phyloP scores from a whole-genome alignment of 2,329 filamentous ascomycete species.

The Trichophyton benhamiae region DNA sequence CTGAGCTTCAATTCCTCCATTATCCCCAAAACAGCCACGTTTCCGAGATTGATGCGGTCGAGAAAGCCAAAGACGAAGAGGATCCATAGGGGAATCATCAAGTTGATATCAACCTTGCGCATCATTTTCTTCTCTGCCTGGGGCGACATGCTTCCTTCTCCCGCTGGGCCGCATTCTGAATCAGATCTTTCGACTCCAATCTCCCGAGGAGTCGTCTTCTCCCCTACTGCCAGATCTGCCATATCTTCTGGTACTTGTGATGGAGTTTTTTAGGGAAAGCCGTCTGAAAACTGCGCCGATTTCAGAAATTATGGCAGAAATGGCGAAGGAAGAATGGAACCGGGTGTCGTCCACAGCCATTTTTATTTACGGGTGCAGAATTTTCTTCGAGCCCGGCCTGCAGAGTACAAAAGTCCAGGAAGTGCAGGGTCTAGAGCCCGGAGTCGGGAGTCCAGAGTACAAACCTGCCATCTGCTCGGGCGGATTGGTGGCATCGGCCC shows the following conservation, averaged over 20 bases:
- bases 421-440: too few relatives aligned
- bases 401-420: not conserved
- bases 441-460: not conserved
- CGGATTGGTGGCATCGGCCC: not conserved
- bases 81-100: slow-evolving; percentile 16
- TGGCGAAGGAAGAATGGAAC: not conserved
- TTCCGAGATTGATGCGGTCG: slow-evolving; percentile 16
- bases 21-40: slow-evolving; percentile 17
- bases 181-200: not conserved
- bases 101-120: slow-evolving; percentile 18
- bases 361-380: not conserved
- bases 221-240: not conserved
- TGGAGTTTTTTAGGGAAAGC: not conserved
- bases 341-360: not conserved
- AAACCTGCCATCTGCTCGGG: not conserved
- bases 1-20: slow-evolving; percentile 14
- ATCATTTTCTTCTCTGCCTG: slow-evolving; percentile 7
- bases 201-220: not conserved
- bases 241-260: not conserved
- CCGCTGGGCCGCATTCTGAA: slow-evolving; percentile 3
- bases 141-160: not conserved
- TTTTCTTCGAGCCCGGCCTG: not conserved
- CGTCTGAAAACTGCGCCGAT: not conserved
- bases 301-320: not conserved
- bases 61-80: slow-evolving; percentile 14